Conservation (phyloP, 164 flowering plant genomes). For the Platanus orientalis region DNA sequence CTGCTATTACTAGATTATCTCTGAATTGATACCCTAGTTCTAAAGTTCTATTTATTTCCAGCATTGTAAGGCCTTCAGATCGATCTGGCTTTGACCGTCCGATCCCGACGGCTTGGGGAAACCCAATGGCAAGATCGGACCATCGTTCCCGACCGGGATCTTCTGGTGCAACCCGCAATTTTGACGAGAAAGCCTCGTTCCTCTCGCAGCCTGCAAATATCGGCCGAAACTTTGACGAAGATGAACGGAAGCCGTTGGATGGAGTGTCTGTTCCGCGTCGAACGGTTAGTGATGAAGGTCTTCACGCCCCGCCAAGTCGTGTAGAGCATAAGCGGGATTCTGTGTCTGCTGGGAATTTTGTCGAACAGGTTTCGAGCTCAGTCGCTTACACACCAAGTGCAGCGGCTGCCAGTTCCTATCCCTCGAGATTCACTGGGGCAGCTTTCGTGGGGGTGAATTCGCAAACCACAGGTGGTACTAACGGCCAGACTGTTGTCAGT, state of each 20-base stretch:
- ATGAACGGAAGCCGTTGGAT: conserved; percentile 90
- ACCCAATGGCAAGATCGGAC: conserved; percentile 50
- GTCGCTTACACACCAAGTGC: conserved; percentile 21
- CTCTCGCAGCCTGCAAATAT: conserved; percentile 40
- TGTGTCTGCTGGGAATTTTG: conserved; percentile 16
- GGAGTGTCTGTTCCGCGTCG: conserved; percentile 52
- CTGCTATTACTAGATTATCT: conserved; percentile 13
- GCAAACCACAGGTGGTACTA: conserved; percentile 23
- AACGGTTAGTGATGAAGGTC: conserved; percentile 57
- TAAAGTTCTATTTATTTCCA: conserved; percentile 16
- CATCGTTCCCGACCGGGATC: conserved; percentile 64
- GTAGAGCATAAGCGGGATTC: conserved; percentile 42
- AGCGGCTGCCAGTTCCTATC: conserved; percentile 15
- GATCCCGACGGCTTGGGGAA: conserved; percentile 50
- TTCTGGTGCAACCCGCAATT: conserved; percentile 52
- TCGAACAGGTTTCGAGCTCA: conserved; percentile 23
- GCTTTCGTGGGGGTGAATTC: conserved; percentile 25
- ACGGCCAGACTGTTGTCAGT: conserved; percentile 22
- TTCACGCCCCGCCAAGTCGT: conserved; percentile 22
- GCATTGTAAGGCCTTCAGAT: conserved; percentile 56
- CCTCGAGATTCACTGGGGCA: conserved; percentile 29
- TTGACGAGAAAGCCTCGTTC: conserved; percentile 69
- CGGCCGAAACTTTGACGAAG: conserved; percentile 91
- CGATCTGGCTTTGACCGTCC: conserved; percentile 58
- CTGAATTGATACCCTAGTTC: conserved; percentile 18